Evolutionary conservation across 441 rosid genomes (phyloP).

Genomic region (Melastoma candidum): DNA sequence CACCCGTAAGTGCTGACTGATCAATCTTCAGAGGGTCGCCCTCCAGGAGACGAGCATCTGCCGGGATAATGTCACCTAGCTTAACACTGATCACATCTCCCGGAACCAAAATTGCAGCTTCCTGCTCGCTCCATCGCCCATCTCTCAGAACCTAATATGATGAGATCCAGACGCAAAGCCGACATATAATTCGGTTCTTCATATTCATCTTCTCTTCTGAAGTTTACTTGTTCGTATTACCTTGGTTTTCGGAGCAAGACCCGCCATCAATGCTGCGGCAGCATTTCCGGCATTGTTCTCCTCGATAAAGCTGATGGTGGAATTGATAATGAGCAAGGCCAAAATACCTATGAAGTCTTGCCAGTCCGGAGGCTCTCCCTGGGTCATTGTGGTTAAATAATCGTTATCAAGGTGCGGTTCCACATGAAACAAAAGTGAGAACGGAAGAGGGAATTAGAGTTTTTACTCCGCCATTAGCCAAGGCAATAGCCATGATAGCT

Average conservation of each 20-base stretch:
- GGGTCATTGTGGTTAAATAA: conserved; percentile 9
- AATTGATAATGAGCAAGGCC: conserved; percentile 48
- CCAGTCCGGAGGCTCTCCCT: conserved; percentile 79
- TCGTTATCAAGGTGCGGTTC: neutral
- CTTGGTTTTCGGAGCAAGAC: conserved; percentile 69
- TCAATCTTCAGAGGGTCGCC: conserved; percentile 66
- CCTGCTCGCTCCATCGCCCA: conserved; percentile 65
- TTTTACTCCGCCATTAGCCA: conserved; percentile 59
- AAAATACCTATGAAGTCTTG: conserved; percentile 61
- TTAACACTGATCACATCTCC: conserved; percentile 65
- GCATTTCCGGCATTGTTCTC: conserved; percentile 78
- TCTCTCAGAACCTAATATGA: conserved; percentile 41
- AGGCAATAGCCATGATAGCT: conserved; percentile 51
- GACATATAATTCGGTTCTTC: neutral
- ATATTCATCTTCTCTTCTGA: neutral
- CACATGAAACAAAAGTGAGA: neutral
- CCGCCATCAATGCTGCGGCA: conserved; percentile 73
- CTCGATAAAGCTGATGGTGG: conserved; percentile 66
- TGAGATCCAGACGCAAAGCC: conserved; percentile 5
- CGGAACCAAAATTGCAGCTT: conserved; percentile 55
- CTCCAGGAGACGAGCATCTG: conserved; percentile 61
- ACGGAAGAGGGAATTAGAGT: neutral
- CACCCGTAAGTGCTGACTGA: conserved; percentile 67
- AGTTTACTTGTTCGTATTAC: conserved; percentile 8
- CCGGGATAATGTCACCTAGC: conserved; percentile 61